phyloP scores from a whole-genome alignment of 441 rosid genomes.

The Biscutella laevigata region DNA sequence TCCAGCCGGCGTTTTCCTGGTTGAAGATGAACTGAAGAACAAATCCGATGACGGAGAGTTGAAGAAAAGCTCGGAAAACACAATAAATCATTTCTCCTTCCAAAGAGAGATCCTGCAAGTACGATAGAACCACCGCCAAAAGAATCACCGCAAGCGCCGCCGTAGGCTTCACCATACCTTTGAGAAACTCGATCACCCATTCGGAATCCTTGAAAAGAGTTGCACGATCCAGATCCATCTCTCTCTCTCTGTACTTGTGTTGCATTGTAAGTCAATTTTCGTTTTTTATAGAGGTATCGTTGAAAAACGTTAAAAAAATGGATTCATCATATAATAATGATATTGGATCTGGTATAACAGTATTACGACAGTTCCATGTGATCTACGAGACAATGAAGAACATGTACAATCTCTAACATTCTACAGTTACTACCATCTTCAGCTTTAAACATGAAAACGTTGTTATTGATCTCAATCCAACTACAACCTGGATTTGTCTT shows the following conservation, averaged over 20 bases:
- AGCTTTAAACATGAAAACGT: conserved; percentile 52
- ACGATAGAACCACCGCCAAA: conserved; percentile 56
- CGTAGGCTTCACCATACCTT: conserved; percentile 71
- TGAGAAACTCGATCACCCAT: conserved; percentile 47
- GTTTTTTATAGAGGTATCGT: too few species aligned
- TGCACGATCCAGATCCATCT: conserved; percentile 15
- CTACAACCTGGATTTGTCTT: conserved; percentile 64
- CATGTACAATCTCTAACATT: conserved; percentile 31
- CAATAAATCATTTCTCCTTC: conserved; percentile 73
- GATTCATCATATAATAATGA: too few species aligned
- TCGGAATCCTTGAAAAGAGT: conserved; percentile 28
- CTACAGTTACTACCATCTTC: conserved; percentile 45
- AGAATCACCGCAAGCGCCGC: conserved; percentile 64
- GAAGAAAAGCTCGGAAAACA: conserved; percentile 60
- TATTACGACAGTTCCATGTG: too few species aligned
- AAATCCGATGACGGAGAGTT: conserved; percentile 78
- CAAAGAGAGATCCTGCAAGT: conserved; percentile 48
- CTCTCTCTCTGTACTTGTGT: background rate
- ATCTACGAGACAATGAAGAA: conserved; percentile 45
- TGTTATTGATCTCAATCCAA: conserved; percentile 67
- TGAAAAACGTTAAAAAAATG: too few species aligned
- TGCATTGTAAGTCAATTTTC: too few species aligned
- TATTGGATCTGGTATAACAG: too few species aligned
- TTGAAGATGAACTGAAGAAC: conserved; percentile 76
- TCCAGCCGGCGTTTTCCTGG: conserved; percentile 46